These are phyloP conservation scores for Calonectria pteridis DNA, from an alignment of 2,329 filamentous ascomycete genomes.

Conservation along the genomic window DNA sequence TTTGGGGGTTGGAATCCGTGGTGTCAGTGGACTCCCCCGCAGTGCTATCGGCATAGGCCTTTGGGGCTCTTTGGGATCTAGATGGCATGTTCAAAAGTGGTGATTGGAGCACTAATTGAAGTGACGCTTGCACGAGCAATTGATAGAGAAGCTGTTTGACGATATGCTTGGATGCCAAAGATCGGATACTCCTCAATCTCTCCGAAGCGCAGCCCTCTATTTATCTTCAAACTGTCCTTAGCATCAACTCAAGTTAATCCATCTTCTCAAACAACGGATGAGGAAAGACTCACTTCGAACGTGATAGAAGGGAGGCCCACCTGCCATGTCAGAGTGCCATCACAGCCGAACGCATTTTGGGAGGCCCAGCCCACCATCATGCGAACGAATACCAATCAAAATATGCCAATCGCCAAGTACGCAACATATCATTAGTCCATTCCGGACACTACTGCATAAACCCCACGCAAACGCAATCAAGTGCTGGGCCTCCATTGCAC, in stretches of 20 bases:
- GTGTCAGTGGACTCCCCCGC: neutral
- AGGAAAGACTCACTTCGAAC: neutral
- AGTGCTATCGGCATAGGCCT: neutral
- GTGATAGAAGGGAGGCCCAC: slow-evolving; percentile 17
- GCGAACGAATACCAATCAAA: slow-evolving; percentile 31
- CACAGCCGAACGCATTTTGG: neutral
- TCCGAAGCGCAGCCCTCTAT: neutral
- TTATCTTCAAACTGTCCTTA: neutral
- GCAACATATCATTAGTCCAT: neutral
- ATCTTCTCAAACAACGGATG: neutral
- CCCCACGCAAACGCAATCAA: slow-evolving; percentile 20
- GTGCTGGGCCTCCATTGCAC: slow-evolving; percentile 23
- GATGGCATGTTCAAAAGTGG: neutral
- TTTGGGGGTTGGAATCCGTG: neutral
- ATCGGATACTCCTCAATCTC: neutral
- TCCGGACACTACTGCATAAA: neutral
- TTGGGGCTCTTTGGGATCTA: neutral
- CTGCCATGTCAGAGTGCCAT: slow-evolving; percentile 17
- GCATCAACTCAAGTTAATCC: neutral
- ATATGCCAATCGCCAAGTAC: neutral
- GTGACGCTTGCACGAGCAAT: neutral
- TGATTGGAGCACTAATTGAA: neutral
- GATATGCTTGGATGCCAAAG: too few species aligned
- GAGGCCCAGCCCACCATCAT: slow-evolving; percentile 25
- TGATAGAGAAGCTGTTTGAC: neutral